phyloP scores from a whole-genome alignment of 768 basidiomycete genomes.

The Lentinula detonsa region DNA sequence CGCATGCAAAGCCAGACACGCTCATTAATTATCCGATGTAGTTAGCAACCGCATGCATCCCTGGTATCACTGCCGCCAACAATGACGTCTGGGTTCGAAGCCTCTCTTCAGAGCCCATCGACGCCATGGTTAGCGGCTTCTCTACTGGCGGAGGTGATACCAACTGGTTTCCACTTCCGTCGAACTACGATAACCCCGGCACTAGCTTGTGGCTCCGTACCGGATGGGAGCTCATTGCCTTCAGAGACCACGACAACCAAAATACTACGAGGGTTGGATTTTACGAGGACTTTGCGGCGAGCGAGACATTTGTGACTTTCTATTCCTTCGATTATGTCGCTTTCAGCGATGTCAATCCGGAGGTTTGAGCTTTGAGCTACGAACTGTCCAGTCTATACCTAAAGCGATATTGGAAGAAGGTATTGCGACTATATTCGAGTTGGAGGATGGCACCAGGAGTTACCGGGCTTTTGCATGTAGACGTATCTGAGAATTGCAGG shows the following conservation, averaged over 20 bases:
- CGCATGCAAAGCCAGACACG: too few relatives aligned
- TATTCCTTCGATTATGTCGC: not conserved
- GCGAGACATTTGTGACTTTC: not conserved
- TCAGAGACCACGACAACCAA: not conserved
- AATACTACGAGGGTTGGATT: not conserved
- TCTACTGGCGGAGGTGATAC: not conserved
- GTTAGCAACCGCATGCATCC: conserved; percentile 22
- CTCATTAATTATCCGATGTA: too few relatives aligned
- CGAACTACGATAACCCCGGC: not conserved
- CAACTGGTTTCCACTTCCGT: not conserved
- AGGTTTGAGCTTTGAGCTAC: not conserved
- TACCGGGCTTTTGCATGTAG: too few relatives aligned
- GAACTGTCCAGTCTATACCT: not conserved
- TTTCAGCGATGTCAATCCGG: not conserved
- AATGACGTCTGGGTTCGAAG: not conserved
- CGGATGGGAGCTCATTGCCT: not conserved
- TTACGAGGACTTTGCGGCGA: not conserved
- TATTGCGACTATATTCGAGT: too few relatives aligned
- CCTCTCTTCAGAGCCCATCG: not conserved
- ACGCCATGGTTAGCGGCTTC: not conserved
- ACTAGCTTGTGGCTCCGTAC: not conserved
- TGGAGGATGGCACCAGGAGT: too few relatives aligned
- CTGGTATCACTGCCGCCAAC: conserved; percentile 22
- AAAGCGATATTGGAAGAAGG: too few relatives aligned
- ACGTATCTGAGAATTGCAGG: too few relatives aligned